Evolutionary conservation across 805 yeast genomes (phyloP).

Genomic region (Ogataea trehaloabstinens): DNA sequence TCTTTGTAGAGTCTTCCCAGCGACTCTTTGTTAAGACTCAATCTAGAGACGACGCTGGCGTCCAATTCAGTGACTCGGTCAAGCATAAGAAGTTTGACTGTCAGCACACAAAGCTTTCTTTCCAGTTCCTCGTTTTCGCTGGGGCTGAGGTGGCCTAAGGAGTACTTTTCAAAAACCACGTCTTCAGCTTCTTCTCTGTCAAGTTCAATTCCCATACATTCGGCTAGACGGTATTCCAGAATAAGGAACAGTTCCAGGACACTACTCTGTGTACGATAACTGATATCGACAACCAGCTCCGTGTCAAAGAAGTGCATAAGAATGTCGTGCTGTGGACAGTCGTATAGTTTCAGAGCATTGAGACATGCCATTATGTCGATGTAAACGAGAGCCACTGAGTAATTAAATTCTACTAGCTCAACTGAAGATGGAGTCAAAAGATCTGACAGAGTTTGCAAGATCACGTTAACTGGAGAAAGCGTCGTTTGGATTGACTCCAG

Average conservation of each 20-base stretch:
- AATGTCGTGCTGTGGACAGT: conserved; percentile 34
- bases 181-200: conserved; percentile 55
- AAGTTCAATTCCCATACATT: conserved; percentile 34
- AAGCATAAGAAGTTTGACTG: conserved; percentile 24
- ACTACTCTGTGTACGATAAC: conserved; percentile 29
- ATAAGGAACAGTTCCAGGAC: conserved; percentile 44
- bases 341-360: conserved; percentile 21
- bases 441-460: conserved; percentile 9
- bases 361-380: conserved; percentile 23
- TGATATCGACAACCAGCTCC: conserved; percentile 27
- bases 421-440: neutral
- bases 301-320: conserved; percentile 32
- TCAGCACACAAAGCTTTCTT: conserved; percentile 20
- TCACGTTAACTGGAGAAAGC: conserved; percentile 9
- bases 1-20: conserved; percentile 23
- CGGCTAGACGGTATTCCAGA: conserved; percentile 48
- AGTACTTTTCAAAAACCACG: conserved; percentile 25
- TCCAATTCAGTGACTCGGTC: conserved; percentile 16
- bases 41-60: conserved; percentile 14
- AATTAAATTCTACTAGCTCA: conserved; percentile 7
- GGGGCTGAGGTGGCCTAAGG: conserved; percentile 5
- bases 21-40: conserved; percentile 21
- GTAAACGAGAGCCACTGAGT: conserved; percentile 9
- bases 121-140: conserved; percentile 17
- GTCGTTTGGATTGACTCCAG: conserved; percentile 11